Percentiles rank a stretch among this genome's conserved stretches.
Conservation (phyloP, 2,329 filamentous ascomycete genomes). For the Alternaria rosae region DNA sequence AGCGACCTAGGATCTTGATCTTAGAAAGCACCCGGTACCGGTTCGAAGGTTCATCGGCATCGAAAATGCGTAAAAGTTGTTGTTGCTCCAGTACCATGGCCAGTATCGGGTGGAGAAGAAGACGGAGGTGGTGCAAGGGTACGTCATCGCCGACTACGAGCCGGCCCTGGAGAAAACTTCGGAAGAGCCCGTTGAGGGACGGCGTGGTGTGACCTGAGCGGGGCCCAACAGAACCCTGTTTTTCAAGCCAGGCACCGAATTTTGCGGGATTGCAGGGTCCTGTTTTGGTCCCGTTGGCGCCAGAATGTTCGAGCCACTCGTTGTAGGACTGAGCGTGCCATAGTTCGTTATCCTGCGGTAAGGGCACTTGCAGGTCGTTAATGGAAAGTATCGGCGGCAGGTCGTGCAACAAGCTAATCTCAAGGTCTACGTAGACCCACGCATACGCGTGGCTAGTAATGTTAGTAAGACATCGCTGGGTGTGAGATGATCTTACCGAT, state of each 20-base stretch:
- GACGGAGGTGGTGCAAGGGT: conserved; percentile 7
- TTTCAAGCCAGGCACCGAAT: conserved; percentile 2
- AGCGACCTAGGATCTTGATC: conserved; percentile 5
- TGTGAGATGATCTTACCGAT: not conserved
- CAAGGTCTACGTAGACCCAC: conserved; percentile 13
- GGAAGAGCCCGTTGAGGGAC: conserved; percentile 9
- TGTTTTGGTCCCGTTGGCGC: not conserved
- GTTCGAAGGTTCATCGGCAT: conserved; percentile 10
- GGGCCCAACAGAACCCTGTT: not conserved
- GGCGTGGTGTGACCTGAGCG: not conserved
- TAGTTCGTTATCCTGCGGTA: not conserved
- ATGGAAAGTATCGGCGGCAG: conserved; percentile 10
- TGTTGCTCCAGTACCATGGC: conserved; percentile 13
- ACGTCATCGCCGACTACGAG: not conserved
- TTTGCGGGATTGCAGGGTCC: not conserved
- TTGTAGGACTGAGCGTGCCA: conserved; percentile 10
- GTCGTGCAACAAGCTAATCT: conserved; percentile 9
- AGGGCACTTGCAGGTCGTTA: conserved; percentile 9
- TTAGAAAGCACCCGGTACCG: conserved; percentile 7
- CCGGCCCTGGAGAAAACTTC: conserved; percentile 12
- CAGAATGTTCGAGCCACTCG: not conserved
- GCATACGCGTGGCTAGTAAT: conserved; percentile 8
- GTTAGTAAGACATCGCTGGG: not conserved
- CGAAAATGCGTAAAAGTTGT: conserved; percentile 12
- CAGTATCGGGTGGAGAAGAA: conserved; percentile 11